Conservation (phyloP, 441 rosid species). For the Populus tomentosa region DNA sequence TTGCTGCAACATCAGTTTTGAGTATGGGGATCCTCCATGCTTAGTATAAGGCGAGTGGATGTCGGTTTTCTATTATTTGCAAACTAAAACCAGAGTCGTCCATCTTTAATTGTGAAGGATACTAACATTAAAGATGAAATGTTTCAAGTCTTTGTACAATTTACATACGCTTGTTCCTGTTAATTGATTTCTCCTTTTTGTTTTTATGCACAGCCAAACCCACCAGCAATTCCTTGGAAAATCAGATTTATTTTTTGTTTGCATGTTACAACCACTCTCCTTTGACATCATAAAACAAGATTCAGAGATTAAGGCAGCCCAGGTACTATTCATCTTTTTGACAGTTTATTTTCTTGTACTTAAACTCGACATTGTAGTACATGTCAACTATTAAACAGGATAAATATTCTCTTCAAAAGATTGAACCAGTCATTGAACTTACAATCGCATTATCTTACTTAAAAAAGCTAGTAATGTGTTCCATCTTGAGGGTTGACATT, state of each 20-base stretch:
- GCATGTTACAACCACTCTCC: slow-evolving; percentile 48
- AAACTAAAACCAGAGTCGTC: neutral
- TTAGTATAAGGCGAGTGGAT: neutral
- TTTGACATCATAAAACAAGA: slow-evolving; percentile 43
- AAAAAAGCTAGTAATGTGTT: neutral
- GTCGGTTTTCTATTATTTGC: neutral
- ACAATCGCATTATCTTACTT: neutral
- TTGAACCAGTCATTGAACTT: neutral
- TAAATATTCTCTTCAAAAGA: neutral
- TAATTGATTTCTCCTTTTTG: neutral
- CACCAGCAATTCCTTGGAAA: slow-evolving; percentile 51
- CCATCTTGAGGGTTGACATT: neutral
- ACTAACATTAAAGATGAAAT: neutral
- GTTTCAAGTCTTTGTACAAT: neutral
- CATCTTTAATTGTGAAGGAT: neutral
- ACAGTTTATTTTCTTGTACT: neutral
- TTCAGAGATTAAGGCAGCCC: slow-evolving; percentile 50
- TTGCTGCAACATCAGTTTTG: neutral
- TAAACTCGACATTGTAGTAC: neutral
- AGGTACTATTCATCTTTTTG: slow-evolving; percentile 28
- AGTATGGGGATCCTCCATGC: neutral
- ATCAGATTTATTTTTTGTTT: slow-evolving; percentile 58
- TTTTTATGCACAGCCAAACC: slow-evolving; percentile 50
- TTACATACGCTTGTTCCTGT: neutral
- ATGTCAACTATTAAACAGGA: neutral